These are phyloP conservation scores for Ambrosia artemisiifolia DNA, from an alignment of 129 eudicot species.

Conservation along the genomic window DNA sequence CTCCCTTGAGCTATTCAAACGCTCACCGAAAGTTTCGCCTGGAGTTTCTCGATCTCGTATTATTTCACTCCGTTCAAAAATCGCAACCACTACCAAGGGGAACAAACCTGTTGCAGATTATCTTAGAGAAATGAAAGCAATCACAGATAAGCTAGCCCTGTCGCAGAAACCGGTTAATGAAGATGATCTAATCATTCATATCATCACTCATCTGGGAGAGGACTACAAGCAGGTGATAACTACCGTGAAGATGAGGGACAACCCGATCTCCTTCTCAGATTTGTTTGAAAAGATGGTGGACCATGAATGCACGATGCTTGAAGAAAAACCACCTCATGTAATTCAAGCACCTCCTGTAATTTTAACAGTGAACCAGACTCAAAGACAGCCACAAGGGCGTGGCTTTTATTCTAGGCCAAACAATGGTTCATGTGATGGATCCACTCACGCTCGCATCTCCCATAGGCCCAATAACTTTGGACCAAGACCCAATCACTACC, in stretches of 20 bases:
- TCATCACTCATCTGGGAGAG: background rate
- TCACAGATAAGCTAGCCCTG: too few species aligned
- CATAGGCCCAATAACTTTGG: too few species aligned
- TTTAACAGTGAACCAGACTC: too few species aligned
- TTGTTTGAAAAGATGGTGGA: too few species aligned
- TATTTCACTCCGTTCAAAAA: background rate
- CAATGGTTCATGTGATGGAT: too few species aligned
- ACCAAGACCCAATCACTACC: too few species aligned
- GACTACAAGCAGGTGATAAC: background rate
- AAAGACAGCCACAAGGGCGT: too few species aligned
- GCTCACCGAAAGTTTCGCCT: constrained; percentile 2
- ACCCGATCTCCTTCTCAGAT: background rate
- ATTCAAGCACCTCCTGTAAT: too few species aligned
- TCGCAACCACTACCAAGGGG: background rate
- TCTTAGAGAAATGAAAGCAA: background rate
- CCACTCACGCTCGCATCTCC: too few species aligned
- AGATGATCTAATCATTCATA: background rate
- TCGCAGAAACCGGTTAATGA: background rate
- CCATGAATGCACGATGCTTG: background rate
- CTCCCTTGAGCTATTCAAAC: background rate
- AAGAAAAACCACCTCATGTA: too few species aligned
- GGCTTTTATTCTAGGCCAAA: too few species aligned
- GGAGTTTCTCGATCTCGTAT: constrained; percentile 1
- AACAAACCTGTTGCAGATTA: constrained; percentile 4
- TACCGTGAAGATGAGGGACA: background rate